phyloP scores from a whole-genome alignment of 441 rosid species.

The Croton laevigatus region DNA sequence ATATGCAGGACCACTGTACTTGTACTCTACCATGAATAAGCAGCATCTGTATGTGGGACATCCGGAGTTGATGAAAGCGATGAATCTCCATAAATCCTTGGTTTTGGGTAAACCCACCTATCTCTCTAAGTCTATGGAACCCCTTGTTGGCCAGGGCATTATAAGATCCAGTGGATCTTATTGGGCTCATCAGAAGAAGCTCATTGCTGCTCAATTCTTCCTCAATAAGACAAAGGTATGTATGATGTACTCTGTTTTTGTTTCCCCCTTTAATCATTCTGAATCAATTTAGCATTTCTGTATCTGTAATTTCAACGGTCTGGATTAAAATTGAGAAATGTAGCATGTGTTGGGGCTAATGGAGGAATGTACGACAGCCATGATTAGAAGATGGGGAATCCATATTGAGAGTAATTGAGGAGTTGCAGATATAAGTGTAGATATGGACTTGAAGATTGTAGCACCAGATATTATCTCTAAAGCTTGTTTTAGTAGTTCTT shows the following conservation, averaged over 20 bases:
- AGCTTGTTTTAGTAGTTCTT: conserved; percentile 39
- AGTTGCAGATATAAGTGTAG: conserved; percentile 24
- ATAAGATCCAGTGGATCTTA: conserved; percentile 28
- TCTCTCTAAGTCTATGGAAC: conserved; percentile 6
- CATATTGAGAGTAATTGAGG: conserved; percentile 20
- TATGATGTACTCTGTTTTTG: too few relatives aligned
- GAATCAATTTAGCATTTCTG: too few relatives aligned
- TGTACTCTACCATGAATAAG: conserved; percentile 24
- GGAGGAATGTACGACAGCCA: conserved; percentile 25
- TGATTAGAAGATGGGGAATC: conserved; percentile 26
- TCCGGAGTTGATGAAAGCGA: conserved; percentile 23
- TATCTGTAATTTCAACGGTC: too few relatives aligned
- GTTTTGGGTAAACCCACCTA: conserved; percentile 31
- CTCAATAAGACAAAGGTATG: conserved; percentile 36
- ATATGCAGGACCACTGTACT: conserved; percentile 21
- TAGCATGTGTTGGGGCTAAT: conserved; percentile 30
- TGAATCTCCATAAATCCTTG: conserved; percentile 27
- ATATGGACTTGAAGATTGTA: conserved; percentile 29
- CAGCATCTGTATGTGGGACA: conserved; percentile 22
- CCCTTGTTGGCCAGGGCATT: conserved; percentile 37
- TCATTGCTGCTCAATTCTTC: conserved; percentile 39
- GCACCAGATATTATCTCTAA: conserved; percentile 31
- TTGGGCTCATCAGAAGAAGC: conserved; percentile 36
- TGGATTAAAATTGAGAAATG: not conserved
- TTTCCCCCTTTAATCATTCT: too few relatives aligned